Conservation (phyloP, 2,329 filamentous ascomycete genomes). For the Dothideomycetes sp. region DNA sequence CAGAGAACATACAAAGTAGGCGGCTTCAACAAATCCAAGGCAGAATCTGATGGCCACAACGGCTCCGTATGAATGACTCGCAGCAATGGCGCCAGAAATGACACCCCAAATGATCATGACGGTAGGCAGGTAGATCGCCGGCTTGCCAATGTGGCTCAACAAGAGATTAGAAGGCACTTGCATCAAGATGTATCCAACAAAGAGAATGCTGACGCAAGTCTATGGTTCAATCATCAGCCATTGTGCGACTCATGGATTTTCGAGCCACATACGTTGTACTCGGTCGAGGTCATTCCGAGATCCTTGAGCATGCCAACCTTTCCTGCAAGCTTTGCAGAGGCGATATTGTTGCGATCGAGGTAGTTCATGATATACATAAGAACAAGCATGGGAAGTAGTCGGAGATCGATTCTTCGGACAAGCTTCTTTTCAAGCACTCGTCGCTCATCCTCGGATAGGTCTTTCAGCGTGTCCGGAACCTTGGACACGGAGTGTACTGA, state of each 20-base stretch:
- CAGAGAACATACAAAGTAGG: too few relatives aligned
- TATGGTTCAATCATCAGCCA: too few relatives aligned
- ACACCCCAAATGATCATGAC: constrained; percentile 25
- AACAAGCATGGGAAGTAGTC: constrained; percentile 58
- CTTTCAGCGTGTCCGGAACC: too few relatives aligned
- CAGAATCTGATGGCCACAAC: constrained; percentile 27
- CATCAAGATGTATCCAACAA: constrained; percentile 27
- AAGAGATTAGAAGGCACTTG: constrained; percentile 27
- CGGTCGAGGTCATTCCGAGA: constrained; percentile 29
- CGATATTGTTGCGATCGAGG: constrained; percentile 47
- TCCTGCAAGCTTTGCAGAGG: constrained; percentile 53
- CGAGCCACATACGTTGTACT: too few relatives aligned
- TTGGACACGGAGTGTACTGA: too few relatives aligned
- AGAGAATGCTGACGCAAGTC: constrained; percentile 33
- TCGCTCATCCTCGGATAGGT: constrained; percentile 9
- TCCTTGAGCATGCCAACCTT: constrained; percentile 34
- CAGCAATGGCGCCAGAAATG: constrained; percentile 22
- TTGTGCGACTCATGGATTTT: too few relatives aligned
- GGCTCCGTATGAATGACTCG: constrained; percentile 23
- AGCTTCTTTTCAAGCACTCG: constrained; percentile 39
- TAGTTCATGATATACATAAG: constrained; percentile 73
- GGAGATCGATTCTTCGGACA: constrained; percentile 58
- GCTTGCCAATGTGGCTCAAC: constrained; percentile 23
- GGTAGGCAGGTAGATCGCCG: constrained; percentile 20
- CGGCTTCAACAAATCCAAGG: constrained; percentile 34